Percentiles rank a stretch among this genome's conserved stretches.
phyloP scores from a whole-genome alignment of 2,329 filamentous ascomycete species.

The Colletotrichum australisinense region DNA sequence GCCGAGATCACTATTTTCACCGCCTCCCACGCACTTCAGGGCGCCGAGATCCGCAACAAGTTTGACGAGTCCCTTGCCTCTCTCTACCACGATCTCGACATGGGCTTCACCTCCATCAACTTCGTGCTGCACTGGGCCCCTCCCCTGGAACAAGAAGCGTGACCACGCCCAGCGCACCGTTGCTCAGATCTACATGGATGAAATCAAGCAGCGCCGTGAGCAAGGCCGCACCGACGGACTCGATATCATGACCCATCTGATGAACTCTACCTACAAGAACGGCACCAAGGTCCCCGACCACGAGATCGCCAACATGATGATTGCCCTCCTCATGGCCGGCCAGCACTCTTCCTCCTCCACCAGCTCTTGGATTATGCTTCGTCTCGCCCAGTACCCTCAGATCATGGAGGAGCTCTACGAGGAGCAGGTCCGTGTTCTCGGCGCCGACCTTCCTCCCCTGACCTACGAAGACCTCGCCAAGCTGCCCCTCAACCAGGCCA shows the following conservation, averaged over 20 bases:
- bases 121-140: slow-evolving; percentile 92
- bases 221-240: slow-evolving; percentile 62
- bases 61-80: slow-evolving; percentile 85
- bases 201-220: slow-evolving; percentile 78
- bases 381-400: slow-evolving; percentile 80
- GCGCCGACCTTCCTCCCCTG: slow-evolving; percentile 78
- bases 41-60: slow-evolving; percentile 81
- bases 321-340: slow-evolving; percentile 90
- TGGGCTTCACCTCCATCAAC: slow-evolving; percentile 90
- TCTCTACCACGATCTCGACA: slow-evolving; percentile 89
- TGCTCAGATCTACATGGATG: slow-evolving; percentile 84
- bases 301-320: slow-evolving; percentile 94
- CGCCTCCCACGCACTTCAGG: slow-evolving; percentile 86
- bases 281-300: slow-evolving; percentile 82
- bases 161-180: slow-evolving; percentile 85
- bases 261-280: slow-evolving; percentile 88
- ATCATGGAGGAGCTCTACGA: slow-evolving; percentile 84
- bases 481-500: slow-evolving; percentile 83
- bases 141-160: slow-evolving; percentile 88
- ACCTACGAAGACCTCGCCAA: slow-evolving; percentile 82
- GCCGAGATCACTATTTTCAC: slow-evolving; percentile 92
- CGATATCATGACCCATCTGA: slow-evolving; percentile 93
- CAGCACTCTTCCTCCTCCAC: slow-evolving; percentile 91
- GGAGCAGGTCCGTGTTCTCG: slow-evolving; percentile 82
- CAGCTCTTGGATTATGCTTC: slow-evolving; percentile 85